phyloP scores from a whole-genome alignment of 2,329 filamentous ascomycete genomes.

The Nigrospora sphaerica region DNA sequence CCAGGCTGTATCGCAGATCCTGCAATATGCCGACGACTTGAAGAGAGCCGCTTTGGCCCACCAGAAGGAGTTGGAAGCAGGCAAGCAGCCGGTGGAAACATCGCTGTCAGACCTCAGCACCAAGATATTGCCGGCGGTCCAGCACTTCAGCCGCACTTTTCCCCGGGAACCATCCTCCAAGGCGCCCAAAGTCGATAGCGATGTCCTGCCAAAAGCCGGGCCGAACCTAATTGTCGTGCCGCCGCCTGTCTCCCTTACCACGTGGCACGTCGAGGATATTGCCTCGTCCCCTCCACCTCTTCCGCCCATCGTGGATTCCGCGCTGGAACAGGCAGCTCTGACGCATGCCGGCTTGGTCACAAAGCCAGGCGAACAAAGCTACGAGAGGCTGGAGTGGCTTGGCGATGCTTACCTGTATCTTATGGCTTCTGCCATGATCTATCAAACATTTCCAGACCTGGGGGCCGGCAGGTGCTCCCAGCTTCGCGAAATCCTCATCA shows the following conservation, averaged over 20 bases:
- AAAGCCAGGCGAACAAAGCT: conserved; percentile 39
- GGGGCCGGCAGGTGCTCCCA: conserved; percentile 65
- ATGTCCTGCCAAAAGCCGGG: too few species aligned
- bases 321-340: conserved; percentile 57
- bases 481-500: conserved; percentile 70
- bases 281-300: conserved; percentile 45
- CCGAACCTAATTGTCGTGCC: too few species aligned
- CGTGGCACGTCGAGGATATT: conserved; percentile 46
- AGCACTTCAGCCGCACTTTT: conserved; percentile 10
- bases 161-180: conserved; percentile 9
- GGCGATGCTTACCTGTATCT: conserved; percentile 83
- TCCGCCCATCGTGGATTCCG: conserved; percentile 51
- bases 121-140: conserved; percentile 12
- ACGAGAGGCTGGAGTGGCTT: conserved; percentile 82
- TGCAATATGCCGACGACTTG: conserved; percentile 29
- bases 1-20: conserved; percentile 20
- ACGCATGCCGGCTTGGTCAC: conserved; percentile 51
- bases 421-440: conserved; percentile 69
- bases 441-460: conserved; percentile 59
- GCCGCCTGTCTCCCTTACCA: conserved; percentile 25
- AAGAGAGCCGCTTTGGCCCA: conserved; percentile 29
- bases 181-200: conserved; percentile 12
- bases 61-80: conserved; percentile 19
- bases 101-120: conserved; percentile 12
- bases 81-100: conserved; percentile 6